Conservation (phyloP, 148 eudicot genomes). For the Rhododendron molle region DNA sequence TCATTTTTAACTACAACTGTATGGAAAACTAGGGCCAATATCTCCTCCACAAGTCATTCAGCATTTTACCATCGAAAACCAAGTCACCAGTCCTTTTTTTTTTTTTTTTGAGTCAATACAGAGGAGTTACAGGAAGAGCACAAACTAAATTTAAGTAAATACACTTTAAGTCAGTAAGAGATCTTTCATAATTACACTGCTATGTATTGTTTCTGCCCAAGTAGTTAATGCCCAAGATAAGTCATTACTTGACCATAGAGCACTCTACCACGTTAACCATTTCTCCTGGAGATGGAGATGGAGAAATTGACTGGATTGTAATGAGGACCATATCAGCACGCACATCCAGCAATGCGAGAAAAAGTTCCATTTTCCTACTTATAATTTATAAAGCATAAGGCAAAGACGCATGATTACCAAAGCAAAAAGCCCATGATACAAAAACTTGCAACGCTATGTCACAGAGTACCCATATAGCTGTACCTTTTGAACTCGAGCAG, state of each 20-base stretch:
- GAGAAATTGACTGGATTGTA: neutral
- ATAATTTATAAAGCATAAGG: neutral
- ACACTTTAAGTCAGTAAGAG: neutral
- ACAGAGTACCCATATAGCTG: neutral
- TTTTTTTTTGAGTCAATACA: neutral
- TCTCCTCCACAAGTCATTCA: neutral
- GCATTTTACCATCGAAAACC: neutral
- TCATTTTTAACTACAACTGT: neutral
- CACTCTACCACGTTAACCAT: neutral
- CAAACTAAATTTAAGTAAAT: neutral
- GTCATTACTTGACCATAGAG: neutral
- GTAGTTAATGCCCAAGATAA: neutral
- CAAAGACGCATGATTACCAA: neutral
- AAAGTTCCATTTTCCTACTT: neutral
- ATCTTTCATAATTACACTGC: neutral
- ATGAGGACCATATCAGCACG: neutral
- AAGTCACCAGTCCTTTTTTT: neutral
- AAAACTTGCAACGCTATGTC: neutral
- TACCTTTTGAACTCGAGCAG: slow-evolving; percentile 80
- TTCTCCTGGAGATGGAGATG: neutral
- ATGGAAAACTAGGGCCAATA: neutral
- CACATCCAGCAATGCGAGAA: neutral
- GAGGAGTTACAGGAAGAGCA: neutral
- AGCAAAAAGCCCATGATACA: neutral
- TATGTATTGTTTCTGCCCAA: neutral